Evolutionary conservation across 2,329 filamentous ascomycete genomes (phyloP), one percentile per base, ranked within the genome.

Genomic region (Hortaea sp.): DNA sequence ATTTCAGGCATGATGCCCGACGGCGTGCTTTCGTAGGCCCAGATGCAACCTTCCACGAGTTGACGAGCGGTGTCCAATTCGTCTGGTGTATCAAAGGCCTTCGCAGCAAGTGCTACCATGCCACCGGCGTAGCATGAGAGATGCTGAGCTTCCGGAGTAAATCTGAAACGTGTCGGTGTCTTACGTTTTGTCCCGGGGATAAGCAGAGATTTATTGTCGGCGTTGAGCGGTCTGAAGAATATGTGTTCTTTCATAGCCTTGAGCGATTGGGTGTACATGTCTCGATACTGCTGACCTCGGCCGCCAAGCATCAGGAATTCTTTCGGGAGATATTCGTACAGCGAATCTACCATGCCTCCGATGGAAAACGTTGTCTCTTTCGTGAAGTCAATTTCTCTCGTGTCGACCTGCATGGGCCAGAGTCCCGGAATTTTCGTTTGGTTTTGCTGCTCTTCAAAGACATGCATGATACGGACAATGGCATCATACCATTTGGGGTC

Each of bases 1-100:
- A 67, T 61, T 57, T 82, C 78, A 1, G 78, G 77, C 78, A 81
- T 81, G 48, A 82, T 74, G 4, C 78, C 77, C 2, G 72, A 67
- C 1, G 72, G 71, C 6, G 74, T 74, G 9, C 70, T 66, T 51
- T 74, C 69, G 59, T 81, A 81, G 1, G 76, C 72, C 77, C 77
- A 82, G 10, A 80, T 70, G 56, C 78, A 82, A 2, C 74, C 75
- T 45, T 81, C 72, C 0, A 76, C 74, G 40, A 82, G 65, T 54
- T 78, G 74, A 32, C 69, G 66, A 7, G 75, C 79, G 43, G 79
- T 70, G 0, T 70, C 65, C 49, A 81, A 63, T 52, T 81, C 77
- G n/a, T 66, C 63, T 3, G 71, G 61, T n/a, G 74, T 67, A 10
- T 69, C 63, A 57, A 81, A 80, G 1, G 80, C 57, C 54, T 73